Conservation (phyloP, 2,329 filamentous ascomycete species). For the Fusarium sp. region DNA sequence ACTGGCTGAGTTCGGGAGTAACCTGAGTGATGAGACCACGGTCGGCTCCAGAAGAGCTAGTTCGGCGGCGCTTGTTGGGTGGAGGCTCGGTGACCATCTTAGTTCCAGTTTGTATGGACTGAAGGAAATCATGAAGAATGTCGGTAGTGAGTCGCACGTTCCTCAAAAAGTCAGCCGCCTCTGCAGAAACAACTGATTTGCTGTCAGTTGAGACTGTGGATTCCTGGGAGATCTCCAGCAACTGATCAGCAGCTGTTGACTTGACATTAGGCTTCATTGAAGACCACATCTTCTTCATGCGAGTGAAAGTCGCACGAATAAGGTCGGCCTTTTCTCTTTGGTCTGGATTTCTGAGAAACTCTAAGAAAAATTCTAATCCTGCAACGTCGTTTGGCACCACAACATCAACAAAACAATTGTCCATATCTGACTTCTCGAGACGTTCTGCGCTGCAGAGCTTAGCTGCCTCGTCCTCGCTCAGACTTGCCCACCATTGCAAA, state of each 20-base stretch:
- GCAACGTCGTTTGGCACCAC: constrained; percentile 65
- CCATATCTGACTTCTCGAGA: constrained; percentile 56
- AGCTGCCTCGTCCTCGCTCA: constrained; percentile 63
- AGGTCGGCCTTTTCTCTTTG: constrained; percentile 62
- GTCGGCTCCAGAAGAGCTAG: constrained; percentile 77
- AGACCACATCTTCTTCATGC: constrained; percentile 78
- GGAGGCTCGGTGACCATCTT: constrained; percentile 78
- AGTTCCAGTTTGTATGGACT: constrained; percentile 78
- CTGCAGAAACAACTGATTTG: constrained; percentile 58
- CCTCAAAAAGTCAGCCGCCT: constrained; percentile 78
- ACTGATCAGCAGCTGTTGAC: constrained; percentile 68
- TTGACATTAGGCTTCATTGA: constrained; percentile 74
- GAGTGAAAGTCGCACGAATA: constrained; percentile 72
- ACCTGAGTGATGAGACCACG: constrained; percentile 70
- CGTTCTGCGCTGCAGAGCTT: constrained; percentile 55
- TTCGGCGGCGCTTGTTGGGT: constrained; percentile 82
- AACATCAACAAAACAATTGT: constrained; percentile 61
- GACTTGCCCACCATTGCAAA: constrained; percentile 74
- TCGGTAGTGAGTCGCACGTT: constrained; percentile 79
- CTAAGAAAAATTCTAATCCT: constrained; percentile 65
- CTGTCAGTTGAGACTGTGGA: constrained; percentile 49
- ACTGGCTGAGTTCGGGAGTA: constrained; percentile 72
- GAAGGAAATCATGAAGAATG: constrained; percentile 77
- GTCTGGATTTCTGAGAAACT: constrained; percentile 57
- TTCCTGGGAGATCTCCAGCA: constrained; percentile 71